A percentile compares a stretch with the other conserved stretches of the same genome.
These are phyloP conservation scores for Candida peoriensis DNA, from an alignment of 805 yeast genomes.

Conservation along the genomic window DNA sequence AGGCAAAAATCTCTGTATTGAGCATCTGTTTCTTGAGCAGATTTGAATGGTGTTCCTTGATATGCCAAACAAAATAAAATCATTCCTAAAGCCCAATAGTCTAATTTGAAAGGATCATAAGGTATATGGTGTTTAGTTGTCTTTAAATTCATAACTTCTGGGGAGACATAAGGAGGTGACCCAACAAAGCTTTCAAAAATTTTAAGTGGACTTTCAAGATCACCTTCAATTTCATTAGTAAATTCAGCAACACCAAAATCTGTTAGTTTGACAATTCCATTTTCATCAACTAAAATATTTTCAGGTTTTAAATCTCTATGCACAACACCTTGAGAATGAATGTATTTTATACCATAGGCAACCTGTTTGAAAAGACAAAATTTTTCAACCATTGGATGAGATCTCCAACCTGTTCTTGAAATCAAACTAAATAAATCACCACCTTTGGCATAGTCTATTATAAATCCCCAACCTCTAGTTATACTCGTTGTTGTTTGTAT, in stretches of 20 bases:
- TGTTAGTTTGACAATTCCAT: conserved; percentile 62
- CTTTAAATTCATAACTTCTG: conserved; percentile 59
- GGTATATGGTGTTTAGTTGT: conserved; percentile 30
- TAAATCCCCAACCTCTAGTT: conserved; percentile 73
- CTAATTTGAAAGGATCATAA: conserved; percentile 65
- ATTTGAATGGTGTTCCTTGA: conserved; percentile 55
- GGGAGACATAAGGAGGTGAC: conserved; percentile 78
- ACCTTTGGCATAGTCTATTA: conserved; percentile 55
- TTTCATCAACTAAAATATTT: conserved; percentile 52
- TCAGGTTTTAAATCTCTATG: conserved; percentile 77
- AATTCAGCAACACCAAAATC: conserved; percentile 75
- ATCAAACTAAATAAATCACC: conserved; percentile 60
- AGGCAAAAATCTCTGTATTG: conserved; percentile 52
- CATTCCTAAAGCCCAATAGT: conserved; percentile 71
- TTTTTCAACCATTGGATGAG: conserved; percentile 44
- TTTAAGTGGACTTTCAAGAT: conserved; percentile 37
- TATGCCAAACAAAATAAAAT: conserved; percentile 55
- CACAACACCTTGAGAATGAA: conserved; percentile 63
- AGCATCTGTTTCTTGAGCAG: conserved; percentile 41
- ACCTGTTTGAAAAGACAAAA: conserved; percentile 68
- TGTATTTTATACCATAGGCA: conserved; percentile 51
- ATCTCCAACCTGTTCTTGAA: conserved; percentile 55
- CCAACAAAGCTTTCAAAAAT: conserved; percentile 52
- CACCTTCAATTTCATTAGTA: conserved; percentile 50
- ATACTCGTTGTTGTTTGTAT: conserved; percentile 50